Evolutionary conservation across 441 rosid species (phyloP), one percentile per base, ranked within the genome.

Genomic region (Omphalea diandra): DNA sequence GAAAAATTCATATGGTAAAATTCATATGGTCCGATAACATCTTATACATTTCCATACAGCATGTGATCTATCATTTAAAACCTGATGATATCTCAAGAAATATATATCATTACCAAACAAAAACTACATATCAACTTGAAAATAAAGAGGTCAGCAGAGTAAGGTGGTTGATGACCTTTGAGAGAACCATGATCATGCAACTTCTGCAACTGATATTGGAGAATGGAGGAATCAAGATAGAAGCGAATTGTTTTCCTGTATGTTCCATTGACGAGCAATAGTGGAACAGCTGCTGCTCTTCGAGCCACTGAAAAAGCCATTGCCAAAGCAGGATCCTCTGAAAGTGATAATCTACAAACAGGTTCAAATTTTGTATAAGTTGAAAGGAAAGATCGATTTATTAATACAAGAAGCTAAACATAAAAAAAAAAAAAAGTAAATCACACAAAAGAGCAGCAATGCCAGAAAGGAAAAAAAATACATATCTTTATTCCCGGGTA

Each of bases 261-360:
- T 49, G 99, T 96, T 81, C 99, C 99, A 84, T 96, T 96, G 53
- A 93, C 97, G 61, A 96, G 99, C 70, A 96, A 87, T 44, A 88
- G 66, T 29, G 99, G 99, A 61, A 93, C 93, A 73, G 97, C 98
- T 71, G 99, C 97, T 78, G 98, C 98, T 81, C 98, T 83, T 61
- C 98, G 87, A 57, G 97, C 85, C 76, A 91, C 99, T 57, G 99
- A 93, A 79, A 96, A 93, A 59, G 98, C 99, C 99, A 96, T 96
- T 75, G 98, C 98, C 76, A 96, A 80, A 71, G 99, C 97, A 81
- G 97, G 96, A 84, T 96, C 99, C 83, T 96, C 99, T 10, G 99
- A 88, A 71, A 93, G 97, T 29, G 96, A 77, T 73, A 93, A 81
- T 89, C 99, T 96, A 77, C 57, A 79, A 38, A 75, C 38, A 76